phyloP scores from a whole-genome alignment of 2,329 filamentous ascomycete genomes.

The Talaromyces sp. region DNA sequence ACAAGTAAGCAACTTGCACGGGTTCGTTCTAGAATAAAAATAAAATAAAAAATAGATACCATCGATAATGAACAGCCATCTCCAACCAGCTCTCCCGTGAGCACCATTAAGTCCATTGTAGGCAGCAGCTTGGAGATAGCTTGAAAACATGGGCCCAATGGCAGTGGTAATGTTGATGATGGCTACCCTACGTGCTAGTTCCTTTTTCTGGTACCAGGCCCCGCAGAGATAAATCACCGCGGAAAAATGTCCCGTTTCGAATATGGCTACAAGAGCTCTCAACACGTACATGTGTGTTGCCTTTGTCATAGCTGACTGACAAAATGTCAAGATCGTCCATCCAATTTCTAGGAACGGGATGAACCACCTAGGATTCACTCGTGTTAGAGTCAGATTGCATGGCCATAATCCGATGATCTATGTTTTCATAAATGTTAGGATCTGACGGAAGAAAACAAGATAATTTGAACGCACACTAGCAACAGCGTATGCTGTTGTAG shows the following conservation, averaged over 20 bases:
- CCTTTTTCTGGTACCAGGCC: background rate
- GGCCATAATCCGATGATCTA: background rate
- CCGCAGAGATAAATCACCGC: background rate
- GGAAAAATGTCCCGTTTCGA: background rate
- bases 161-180: background rate
- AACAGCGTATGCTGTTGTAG: background rate
- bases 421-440: background rate
- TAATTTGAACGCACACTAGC: background rate
- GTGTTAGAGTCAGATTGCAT: background rate
- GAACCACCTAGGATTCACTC: background rate
- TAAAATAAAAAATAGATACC: no score
- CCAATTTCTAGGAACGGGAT: background rate
- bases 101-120: background rate
- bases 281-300: background rate
- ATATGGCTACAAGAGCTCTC: background rate
- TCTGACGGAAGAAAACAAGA: no score
- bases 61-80: background rate
- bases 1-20: no score
- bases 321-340: background rate
- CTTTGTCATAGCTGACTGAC: background rate
- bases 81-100: background rate
- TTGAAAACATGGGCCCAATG: background rate
- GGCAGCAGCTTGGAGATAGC: background rate
- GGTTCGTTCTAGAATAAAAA: no score
- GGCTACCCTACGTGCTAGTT: background rate